Conservation (phyloP, 495 filamentous ascomycete genomes). For the Astrothelium subdiscretum region DNA sequence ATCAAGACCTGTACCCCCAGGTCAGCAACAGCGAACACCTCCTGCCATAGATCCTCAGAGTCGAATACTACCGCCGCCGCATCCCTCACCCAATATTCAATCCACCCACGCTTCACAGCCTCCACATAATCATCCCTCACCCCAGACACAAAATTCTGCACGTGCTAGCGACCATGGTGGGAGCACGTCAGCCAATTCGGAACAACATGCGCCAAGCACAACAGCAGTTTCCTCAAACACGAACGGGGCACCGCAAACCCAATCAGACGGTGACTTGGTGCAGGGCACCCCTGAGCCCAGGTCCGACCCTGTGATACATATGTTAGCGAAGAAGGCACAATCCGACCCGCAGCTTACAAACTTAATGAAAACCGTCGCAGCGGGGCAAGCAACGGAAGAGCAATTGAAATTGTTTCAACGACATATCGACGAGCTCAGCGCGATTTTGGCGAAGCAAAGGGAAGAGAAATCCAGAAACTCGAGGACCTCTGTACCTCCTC, state of each 20-base stretch:
- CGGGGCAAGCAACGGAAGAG: slow-evolving; percentile 64
- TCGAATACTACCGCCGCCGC: slow-evolving; percentile 24
- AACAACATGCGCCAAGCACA: slow-evolving; percentile 7
- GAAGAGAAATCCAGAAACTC: slow-evolving; percentile 9
- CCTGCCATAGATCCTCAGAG: slow-evolving; percentile 7
- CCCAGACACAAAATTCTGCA: slow-evolving; percentile 5
- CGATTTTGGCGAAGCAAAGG: slow-evolving; percentile 37
- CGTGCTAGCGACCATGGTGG: slow-evolving; percentile 11
- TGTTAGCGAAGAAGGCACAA: slow-evolving; percentile 75
- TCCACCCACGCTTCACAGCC: slow-evolving; percentile 30
- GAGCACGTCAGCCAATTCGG: not conserved
- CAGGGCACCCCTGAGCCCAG: slow-evolving; percentile 24
- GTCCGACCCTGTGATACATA: slow-evolving; percentile 90
- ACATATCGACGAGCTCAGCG: slow-evolving; percentile 84
- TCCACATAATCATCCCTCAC: slow-evolving; percentile 21
- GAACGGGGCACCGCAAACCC: not conserved
- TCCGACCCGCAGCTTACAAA: slow-evolving; percentile 79
- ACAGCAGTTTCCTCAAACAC: slow-evolving; percentile 10
- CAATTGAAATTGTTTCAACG: slow-evolving; percentile 82
- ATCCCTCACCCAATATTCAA: slow-evolving; percentile 27
- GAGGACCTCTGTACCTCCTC: not conserved
- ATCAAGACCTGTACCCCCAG: slow-evolving; percentile 33
- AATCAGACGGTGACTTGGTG: not conserved
- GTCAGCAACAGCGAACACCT: slow-evolving; percentile 16
- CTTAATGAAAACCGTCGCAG: slow-evolving; percentile 92